Percentiles rank a stretch among this genome's conserved stretches.
Conservation (phyloP, 1,139 yeast species). For the Candida frijolesensis region DNA sequence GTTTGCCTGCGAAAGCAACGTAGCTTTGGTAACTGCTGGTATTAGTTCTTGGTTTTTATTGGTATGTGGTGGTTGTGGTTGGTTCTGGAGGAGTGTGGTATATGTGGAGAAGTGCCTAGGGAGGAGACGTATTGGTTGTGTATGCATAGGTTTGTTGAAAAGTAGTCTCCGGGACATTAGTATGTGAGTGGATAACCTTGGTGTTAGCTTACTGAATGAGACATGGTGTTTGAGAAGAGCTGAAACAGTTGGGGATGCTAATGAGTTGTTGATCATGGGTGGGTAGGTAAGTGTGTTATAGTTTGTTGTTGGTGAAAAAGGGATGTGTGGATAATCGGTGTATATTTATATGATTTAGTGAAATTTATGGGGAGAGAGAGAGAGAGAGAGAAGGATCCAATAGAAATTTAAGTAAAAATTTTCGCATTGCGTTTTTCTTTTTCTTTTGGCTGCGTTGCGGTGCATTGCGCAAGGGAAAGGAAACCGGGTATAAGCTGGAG, state of each 20-base stretch:
- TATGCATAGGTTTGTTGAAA: neutral
- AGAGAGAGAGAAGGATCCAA: no score
- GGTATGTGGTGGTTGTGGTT: neutral
- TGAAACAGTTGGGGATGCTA: neutral
- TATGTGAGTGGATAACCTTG: constrained; percentile 1
- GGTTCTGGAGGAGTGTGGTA: neutral
- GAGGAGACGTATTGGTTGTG: neutral
- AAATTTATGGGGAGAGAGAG: no score
- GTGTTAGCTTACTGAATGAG: neutral
- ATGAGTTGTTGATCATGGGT: neutral
- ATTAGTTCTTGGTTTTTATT: constrained; percentile 1
- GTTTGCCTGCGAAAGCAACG: constrained; percentile 46
- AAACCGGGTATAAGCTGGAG: no score
- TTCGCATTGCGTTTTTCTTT: neutral
- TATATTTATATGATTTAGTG: neutral
- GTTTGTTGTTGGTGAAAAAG: neutral
- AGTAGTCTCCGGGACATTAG: constrained; percentile 1
- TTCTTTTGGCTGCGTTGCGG: neutral
- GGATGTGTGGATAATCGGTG: neutral
- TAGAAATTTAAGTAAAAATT: neutral
- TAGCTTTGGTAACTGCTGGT: constrained; percentile 31
- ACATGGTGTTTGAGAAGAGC: neutral
- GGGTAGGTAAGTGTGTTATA: neutral
- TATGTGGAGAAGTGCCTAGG: neutral
- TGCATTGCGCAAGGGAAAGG: no score